A percentile compares a stretch with the other conserved stretches of the same genome.
Conservation (phyloP, 352 stramenopile genomes). For the Phytophthora sp. region DNA sequence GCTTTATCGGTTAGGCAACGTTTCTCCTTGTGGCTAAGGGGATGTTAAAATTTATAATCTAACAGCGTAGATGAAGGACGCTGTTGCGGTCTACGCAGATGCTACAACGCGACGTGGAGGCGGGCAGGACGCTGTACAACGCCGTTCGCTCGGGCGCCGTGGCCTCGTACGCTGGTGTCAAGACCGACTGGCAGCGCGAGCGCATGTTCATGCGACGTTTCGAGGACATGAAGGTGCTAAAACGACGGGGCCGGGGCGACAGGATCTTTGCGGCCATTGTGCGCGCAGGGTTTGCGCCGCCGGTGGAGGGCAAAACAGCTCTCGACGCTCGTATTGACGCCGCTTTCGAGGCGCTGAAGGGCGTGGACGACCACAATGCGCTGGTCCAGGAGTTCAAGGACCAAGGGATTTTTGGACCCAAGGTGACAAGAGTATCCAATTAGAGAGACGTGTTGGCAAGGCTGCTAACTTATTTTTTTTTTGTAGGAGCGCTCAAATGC, state of each 20-base stretch:
- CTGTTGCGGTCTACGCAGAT: slow-evolving; percentile 61
- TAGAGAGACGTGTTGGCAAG: slow-evolving; percentile 7
- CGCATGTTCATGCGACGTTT: slow-evolving; percentile 62
- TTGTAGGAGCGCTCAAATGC: slow-evolving; percentile 52
- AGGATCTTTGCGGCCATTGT: slow-evolving; percentile 50
- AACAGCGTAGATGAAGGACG: slow-evolving; percentile 33
- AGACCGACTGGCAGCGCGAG: slow-evolving; percentile 79
- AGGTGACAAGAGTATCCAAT: slow-evolving; percentile 41
- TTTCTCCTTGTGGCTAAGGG: neutral
- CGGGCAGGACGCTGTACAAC: slow-evolving; percentile 59
- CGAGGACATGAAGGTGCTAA: slow-evolving; percentile 52
- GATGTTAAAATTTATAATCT: slow-evolving; percentile 20
- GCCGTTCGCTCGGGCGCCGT: slow-evolving; percentile 71
- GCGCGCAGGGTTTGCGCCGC: slow-evolving; percentile 53
- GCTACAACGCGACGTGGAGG: slow-evolving; percentile 57
- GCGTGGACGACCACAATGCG: slow-evolving; percentile 77
- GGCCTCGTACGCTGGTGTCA: slow-evolving; percentile 68
- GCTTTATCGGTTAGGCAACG: slow-evolving; percentile 34
- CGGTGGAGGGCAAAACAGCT: slow-evolving; percentile 39
- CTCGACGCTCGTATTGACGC: slow-evolving; percentile 59
- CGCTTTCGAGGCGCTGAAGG: slow-evolving; percentile 61
- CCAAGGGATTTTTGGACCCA: slow-evolving; percentile 53
- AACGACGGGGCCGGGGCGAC: slow-evolving; percentile 29
- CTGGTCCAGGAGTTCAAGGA: slow-evolving; percentile 54
- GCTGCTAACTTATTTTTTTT: neutral